Evolutionary conservation across 139 green algal genomes (phyloP).

Genomic region (Chlamydomonas sphaeroides): DNA sequence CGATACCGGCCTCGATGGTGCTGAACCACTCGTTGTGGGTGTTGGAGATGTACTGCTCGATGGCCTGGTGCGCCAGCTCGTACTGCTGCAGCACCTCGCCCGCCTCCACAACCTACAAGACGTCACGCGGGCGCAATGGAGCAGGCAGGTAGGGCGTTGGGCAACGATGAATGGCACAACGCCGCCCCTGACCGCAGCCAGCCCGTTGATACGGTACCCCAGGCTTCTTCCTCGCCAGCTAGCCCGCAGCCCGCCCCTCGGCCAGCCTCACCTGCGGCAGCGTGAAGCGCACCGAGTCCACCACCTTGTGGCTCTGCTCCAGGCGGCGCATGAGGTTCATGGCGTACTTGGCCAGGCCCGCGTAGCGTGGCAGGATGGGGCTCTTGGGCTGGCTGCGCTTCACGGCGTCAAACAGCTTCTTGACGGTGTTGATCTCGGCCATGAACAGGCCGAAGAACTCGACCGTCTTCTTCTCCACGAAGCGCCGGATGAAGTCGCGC

Average conservation of each 20-base stretch:
- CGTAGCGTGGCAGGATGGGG: conserved; percentile 74
- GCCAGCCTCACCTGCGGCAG: conserved; percentile 55
- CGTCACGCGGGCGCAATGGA: background rate
- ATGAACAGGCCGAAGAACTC: conserved; percentile 78
- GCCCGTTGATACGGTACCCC: too few species aligned
- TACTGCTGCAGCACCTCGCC: conserved; percentile 74
- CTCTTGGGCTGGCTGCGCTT: conserved; percentile 65
- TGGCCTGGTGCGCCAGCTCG: conserved; percentile 69
- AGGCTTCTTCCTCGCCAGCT: too few species aligned
- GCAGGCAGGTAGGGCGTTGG: background rate
- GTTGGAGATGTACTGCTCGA: conserved; percentile 86
- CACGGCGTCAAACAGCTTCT: conserved; percentile 82
- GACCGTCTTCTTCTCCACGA: conserved; percentile 82
- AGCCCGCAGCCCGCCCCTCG: background rate
- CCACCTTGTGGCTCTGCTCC: conserved; percentile 51
- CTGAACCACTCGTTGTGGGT: conserved; percentile 86
- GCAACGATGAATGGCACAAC: background rate
- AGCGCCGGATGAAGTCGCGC: conserved; percentile 64
- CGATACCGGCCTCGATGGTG: conserved; percentile 67
- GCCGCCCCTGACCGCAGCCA: too few species aligned
- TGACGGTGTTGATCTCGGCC: conserved; percentile 83
- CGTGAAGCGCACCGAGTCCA: conserved; percentile 61
- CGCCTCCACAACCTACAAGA: conserved; percentile 60
- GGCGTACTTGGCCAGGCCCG: conserved; percentile 73
- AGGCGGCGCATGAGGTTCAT: conserved; percentile 68